phyloP scores from a whole-genome alignment of 805 yeast genomes.

The Monosporozyma yasuniensis region DNA sequence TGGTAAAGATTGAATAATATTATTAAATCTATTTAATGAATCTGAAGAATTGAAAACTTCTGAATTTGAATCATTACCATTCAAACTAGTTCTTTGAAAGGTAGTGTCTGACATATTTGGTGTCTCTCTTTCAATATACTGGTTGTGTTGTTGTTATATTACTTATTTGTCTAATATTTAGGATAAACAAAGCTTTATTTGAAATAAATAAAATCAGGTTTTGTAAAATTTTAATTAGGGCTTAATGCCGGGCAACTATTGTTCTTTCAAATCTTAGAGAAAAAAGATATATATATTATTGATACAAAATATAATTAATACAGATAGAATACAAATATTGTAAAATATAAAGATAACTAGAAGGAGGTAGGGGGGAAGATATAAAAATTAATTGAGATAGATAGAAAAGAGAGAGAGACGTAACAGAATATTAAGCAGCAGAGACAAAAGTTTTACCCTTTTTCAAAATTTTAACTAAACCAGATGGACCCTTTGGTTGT shows the following conservation, averaged over 20 bases:
- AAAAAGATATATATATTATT: not conserved
- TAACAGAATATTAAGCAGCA: not conserved
- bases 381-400: not conserved
- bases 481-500: slow-evolving; percentile 76
- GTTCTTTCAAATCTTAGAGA: too few species aligned
- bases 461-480: slow-evolving; percentile 19
- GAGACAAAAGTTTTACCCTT: slow-evolving; percentile 21
- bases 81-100: not conserved
- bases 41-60: slow-evolving; percentile 7
- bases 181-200: too few species aligned
- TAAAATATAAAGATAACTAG: not conserved
- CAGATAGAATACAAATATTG: not conserved
- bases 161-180: too few species aligned
- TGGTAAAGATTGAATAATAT: slow-evolving; percentile 24
- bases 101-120: too few species aligned
- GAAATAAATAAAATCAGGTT: not conserved
- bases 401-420: too few species aligned
- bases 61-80: not conserved
- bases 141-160: too few species aligned
- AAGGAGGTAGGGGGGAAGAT: not conserved
- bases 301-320: not conserved
- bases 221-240: slow-evolving; percentile 4
- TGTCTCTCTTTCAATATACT: too few species aligned
- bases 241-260: not conserved
- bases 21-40: slow-evolving; percentile 18